A percentile compares a stretch with the other conserved stretches of the same genome.
Conservation (phyloP, 2,329 filamentous ascomycete species). For the Ascochyta viciae-villosae region DNA sequence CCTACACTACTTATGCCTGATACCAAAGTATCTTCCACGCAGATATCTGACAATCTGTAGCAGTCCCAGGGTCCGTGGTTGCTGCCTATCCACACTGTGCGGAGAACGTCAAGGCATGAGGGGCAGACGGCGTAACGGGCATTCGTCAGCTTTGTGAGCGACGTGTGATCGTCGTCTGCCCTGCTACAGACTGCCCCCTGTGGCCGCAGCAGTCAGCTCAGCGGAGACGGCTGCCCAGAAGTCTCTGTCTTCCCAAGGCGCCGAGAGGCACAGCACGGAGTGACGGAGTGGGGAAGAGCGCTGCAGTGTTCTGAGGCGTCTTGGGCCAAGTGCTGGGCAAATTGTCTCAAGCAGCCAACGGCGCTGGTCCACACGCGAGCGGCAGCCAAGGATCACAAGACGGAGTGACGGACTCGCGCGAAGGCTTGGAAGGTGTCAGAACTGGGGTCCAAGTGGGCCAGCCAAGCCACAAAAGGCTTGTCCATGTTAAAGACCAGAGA, state of each 20-base stretch:
- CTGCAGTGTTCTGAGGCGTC: slow-evolving; percentile 20
- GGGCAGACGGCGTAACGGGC: neutral
- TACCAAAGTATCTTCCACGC: slow-evolving; percentile 29
- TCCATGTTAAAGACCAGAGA: slow-evolving; percentile 43
- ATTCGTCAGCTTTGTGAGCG: slow-evolving; percentile 13
- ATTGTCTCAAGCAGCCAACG: slow-evolving; percentile 24
- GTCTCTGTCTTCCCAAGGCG: slow-evolving; percentile 28
- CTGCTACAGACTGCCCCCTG: slow-evolving; percentile 1
- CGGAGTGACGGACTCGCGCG: slow-evolving; percentile 30
- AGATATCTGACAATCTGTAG: slow-evolving; percentile 9
- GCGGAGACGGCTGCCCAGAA: slow-evolving; percentile 17
- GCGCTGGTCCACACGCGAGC: slow-evolving; percentile 15
- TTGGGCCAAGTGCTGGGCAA: slow-evolving; percentile 36
- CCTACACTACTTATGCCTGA: too few species aligned
- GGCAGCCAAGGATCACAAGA: slow-evolving; percentile 37
- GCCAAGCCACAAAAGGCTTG: slow-evolving; percentile 46
- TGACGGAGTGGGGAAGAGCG: slow-evolving; percentile 18
- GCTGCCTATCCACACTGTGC: slow-evolving; percentile 9
- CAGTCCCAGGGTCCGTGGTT: slow-evolving; percentile 3
- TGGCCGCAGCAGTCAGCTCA: slow-evolving; percentile 16
- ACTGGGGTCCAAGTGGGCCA: slow-evolving; percentile 17
- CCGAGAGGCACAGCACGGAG: slow-evolving; percentile 22
- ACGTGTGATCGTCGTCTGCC: slow-evolving; percentile 2
- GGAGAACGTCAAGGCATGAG: slow-evolving; percentile 3
- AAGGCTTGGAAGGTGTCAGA: slow-evolving; percentile 39